phyloP scores from a whole-genome alignment of 257 asterid genomes.

The Fraxinus pennsylvanica region DNA sequence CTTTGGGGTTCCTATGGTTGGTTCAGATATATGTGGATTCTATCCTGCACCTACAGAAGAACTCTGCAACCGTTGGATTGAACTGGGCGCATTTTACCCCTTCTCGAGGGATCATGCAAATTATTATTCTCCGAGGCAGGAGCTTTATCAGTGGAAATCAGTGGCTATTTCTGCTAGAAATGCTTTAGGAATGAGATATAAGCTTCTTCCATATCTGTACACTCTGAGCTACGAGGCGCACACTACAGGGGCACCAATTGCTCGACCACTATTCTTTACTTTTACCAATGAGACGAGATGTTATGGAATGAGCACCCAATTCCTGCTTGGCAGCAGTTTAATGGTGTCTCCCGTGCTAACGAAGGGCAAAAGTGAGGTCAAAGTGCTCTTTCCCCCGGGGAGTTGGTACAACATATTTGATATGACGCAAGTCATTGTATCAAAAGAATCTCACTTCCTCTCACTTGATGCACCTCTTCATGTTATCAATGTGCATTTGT shows the following conservation, averaged over 20 bases:
- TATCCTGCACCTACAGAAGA: constrained; percentile 87
- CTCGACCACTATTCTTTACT: constrained; percentile 79
- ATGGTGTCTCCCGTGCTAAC: constrained; percentile 93
- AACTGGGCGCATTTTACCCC: constrained; percentile 89
- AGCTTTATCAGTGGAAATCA: constrained; percentile 94
- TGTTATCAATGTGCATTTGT: constrained; percentile 73
- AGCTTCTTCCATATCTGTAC: constrained; percentile 70
- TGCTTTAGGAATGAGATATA: constrained; percentile 90
- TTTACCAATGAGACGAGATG: constrained; percentile 53
- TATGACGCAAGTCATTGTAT: constrained; percentile 54
- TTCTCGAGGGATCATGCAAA: constrained; percentile 95
- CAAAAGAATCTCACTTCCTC: constrained; percentile 38
- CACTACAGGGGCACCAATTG: constrained; percentile 76
- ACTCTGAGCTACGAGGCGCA: constrained; percentile 84
- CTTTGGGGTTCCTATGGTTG: constrained; percentile 97
- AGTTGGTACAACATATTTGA: constrained; percentile 83
- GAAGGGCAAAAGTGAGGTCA: constrained; percentile 45
- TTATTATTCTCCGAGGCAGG: constrained; percentile 84
- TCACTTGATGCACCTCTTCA: constrained; percentile 73
- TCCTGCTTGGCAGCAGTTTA: constrained; percentile 69
- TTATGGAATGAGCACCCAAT: constrained; percentile 80
- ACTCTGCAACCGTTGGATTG: constrained; percentile 97
- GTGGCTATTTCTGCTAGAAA: constrained; percentile 90
- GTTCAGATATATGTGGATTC: constrained; percentile 95
- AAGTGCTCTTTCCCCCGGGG: constrained; percentile 69